These are phyloP conservation scores for Lathyrus aphaca DNA, from an alignment of 306 rosid genomes.

Conservation along the genomic window DNA sequence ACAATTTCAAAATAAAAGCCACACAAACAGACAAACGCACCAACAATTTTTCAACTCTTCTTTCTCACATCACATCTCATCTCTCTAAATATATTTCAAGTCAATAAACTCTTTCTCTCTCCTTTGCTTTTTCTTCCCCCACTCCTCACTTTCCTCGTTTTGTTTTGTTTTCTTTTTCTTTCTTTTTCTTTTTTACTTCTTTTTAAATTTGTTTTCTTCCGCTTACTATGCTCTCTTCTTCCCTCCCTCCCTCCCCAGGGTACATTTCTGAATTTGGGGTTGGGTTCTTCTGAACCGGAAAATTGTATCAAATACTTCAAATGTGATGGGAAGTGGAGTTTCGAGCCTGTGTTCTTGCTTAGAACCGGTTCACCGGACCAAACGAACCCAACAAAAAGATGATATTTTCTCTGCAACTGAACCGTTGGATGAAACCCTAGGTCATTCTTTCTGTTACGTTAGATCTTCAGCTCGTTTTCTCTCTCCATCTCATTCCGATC, in stretches of 20 bases:
- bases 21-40: constrained; percentile 36
- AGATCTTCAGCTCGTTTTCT: constrained; percentile 84
- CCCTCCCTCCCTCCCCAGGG: constrained; percentile 16
- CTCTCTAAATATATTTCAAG: not conserved
- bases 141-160: constrained; percentile 38
- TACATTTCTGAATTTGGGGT: constrained; percentile 29
- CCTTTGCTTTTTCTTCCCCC: constrained; percentile 25
- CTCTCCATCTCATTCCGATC: constrained; percentile 83
- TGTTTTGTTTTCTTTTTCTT: constrained; percentile 35
- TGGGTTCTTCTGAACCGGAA: constrained; percentile 10
- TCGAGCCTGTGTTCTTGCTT: constrained; percentile 76
- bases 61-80: not conserved
- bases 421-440: constrained; percentile 93
- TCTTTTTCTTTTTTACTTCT: not conserved
- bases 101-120: constrained; percentile 7
- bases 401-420: constrained; percentile 55
- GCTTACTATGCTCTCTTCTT: not conserved
- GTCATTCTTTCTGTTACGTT: constrained; percentile 95
- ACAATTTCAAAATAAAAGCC: constrained; percentile 21
- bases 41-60: constrained; percentile 30
- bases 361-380: constrained; percentile 54
- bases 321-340: constrained; percentile 93
- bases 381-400: constrained; percentile 51
- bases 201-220: not conserved
- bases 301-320: constrained; percentile 35